Base-by-base conservation (phyloP, 2,329 filamentous ascomycete species). In the Cadophora gregata region DNA sequence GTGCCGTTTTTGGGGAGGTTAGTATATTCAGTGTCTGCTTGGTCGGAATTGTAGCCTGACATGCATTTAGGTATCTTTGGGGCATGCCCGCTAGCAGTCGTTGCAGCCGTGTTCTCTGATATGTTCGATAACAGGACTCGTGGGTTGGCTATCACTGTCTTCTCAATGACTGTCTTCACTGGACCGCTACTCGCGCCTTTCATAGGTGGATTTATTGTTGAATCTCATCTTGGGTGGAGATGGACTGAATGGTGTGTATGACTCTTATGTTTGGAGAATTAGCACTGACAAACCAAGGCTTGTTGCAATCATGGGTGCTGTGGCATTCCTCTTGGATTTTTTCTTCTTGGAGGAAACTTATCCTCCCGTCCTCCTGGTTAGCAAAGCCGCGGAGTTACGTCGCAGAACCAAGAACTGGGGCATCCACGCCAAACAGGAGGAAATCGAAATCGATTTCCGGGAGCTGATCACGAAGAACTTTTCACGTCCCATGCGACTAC, bases 1-100 rank as follows among this genome's bases (percentile, higher is more conserved):
- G 65, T 88, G 87, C 74, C 87, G 92, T 16, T 92, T 95, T 80
- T 91, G 93, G 72, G 81, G 81, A 67, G 91, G 92, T 59, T 90
- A 91, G 1, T 71, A 5, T 6, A 21, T 36, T 29, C 12, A 27
- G 19, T n/a, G 14, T 51, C 14, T 42, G 25, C 25, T 42, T 21
- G 25, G 8, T 25, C 12, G n/a, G 38, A 5, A 4, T 27, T 24
- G 1, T 38, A 27, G 24, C 42, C 64, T 68, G 53, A 70, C 59
- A n/a, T 60, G 25, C 31, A 42, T 36, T 53, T 69, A 75, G 74
- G 73, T 29, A 90, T 90, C 64, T 90, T 90, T 69, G 90, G 90
- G 31, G 89, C 89, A 61, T 89, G 86, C 67, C 87, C 89, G 2
- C 79, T 93, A 50, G 85, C 91, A 71, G 83, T 92, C 75, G 89